phyloP scores from a whole-genome alignment of 2,329 filamentous ascomycete species.

The Xylaria sp. region DNA sequence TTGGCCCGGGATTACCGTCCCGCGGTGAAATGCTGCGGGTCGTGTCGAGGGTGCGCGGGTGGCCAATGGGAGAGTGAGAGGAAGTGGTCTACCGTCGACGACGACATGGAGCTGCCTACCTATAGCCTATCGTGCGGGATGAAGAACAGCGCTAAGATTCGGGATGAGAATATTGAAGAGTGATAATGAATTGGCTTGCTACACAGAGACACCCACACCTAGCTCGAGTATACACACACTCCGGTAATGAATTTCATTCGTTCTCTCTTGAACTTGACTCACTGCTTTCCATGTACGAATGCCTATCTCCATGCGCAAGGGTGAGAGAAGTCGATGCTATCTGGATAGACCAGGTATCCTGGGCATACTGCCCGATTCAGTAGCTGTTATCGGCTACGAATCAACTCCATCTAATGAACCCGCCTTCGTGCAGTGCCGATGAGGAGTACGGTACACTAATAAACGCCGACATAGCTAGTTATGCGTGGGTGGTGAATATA shows the following conservation, averaged over 20 bases:
- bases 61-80: neutral
- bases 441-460: constrained; percentile 1
- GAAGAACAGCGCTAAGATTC: too few relatives aligned
- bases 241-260: neutral
- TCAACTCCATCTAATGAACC: constrained; percentile 14
- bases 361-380: neutral
- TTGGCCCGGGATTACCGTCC: constrained; percentile 22
- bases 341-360: neutral
- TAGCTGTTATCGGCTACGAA: constrained; percentile 13
- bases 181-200: too few relatives aligned
- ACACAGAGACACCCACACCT: neutral
- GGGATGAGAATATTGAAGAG: too few relatives aligned
- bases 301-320: constrained; percentile 3
- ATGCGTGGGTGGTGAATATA: neutral
- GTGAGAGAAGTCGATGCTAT: neutral
- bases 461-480: neutral
- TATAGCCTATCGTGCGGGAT: too few relatives aligned
- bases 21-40: constrained; percentile 6
- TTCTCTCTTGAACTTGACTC: neutral
- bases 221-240: neutral
- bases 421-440: constrained; percentile 13
- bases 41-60: neutral
- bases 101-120: too few relatives aligned
- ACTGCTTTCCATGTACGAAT: neutral
- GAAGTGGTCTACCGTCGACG: too few relatives aligned